Percentiles rank a stretch among this genome's conserved stretches.
Conservation (phyloP, 164 flowering plant genomes). For the grape (Vitis vinifera) region ASM3070453v1 NC_081805.1:24805001-24805500, state of each 20-base stretch:
- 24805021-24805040: no score
- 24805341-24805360: no score
- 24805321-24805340: no score
- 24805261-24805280: no score
- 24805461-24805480: slow-evolving; percentile 85
- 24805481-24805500: slow-evolving; percentile 77
- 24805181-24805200: neutral
- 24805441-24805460: slow-evolving; percentile 58
- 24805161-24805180: neutral
- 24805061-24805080: neutral
- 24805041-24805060: neutral
- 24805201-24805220: neutral
- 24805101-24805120: neutral
- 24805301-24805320: neutral
- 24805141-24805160: neutral
- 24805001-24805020: no score
- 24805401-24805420: neutral
- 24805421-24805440: neutral
- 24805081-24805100: neutral
- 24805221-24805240: neutral
- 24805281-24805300: neutral
- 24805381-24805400: neutral
- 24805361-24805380: neutral
- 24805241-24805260: neutral
- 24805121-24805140: neutral